Percentiles rank a stretch among this genome's conserved stretches.
These are phyloP conservation scores for Ministeria vibrans DNA, from an alignment of 78 protist genomes.

Conservation along the genomic window DNA sequence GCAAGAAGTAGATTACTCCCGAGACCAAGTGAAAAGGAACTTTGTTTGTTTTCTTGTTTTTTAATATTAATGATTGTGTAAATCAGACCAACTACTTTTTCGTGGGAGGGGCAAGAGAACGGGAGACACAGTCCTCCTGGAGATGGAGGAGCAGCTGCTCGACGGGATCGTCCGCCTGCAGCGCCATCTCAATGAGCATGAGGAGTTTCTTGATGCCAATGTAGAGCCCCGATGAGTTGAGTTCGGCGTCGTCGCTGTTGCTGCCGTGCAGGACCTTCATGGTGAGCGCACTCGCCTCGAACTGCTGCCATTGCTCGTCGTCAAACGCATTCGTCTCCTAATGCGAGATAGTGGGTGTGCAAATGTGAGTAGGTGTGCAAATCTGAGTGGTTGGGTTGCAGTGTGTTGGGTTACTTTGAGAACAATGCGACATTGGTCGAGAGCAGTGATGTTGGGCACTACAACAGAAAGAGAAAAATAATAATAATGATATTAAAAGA, in stretches of 20 bases:
- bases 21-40: background rate
- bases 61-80: too few species aligned
- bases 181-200: conserved; percentile 82
- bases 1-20: background rate
- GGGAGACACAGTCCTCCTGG: background rate
- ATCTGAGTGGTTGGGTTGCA: background rate
- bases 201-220: conserved; percentile 74
- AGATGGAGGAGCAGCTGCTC: background rate
- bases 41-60: too few species aligned
- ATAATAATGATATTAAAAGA: background rate
- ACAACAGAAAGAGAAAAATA: too few species aligned
- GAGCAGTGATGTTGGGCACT: background rate
- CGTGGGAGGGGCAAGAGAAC: too few species aligned
- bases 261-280: background rate
- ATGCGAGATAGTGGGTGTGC: background rate
- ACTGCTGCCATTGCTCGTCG: conserved; percentile 19
- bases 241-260: background rate
- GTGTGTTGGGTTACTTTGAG: background rate
- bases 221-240: background rate
- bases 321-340: conserved; percentile 16
- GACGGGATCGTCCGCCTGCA: conserved; percentile 27
- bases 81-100: too few species aligned
- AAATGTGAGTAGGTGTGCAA: background rate
- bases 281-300: background rate
- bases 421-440: background rate